phyloP scores from a whole-genome alignment of 2,329 filamentous ascomycete species.

The Pseudopithomyces maydicus region DNA sequence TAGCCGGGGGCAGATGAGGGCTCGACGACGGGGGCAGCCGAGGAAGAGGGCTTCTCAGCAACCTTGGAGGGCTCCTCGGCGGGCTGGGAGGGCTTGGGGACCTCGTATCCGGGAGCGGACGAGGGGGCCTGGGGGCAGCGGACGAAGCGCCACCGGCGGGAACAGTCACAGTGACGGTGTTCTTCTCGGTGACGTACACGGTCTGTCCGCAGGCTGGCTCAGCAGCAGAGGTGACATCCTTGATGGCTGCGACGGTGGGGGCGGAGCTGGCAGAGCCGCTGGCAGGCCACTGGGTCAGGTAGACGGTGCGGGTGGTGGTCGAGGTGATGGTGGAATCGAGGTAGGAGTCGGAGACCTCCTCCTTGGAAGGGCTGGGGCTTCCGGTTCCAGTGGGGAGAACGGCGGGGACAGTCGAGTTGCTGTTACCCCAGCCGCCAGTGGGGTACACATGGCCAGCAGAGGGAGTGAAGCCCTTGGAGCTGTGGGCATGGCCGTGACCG shows the following conservation, averaged over 20 bases:
- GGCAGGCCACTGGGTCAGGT: slow-evolving; percentile 24
- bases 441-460: slow-evolving; percentile 32
- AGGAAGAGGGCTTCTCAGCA: slow-evolving; percentile 6
- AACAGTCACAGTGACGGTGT: slow-evolving; percentile 49
- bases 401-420: slow-evolving; percentile 15
- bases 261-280: slow-evolving; percentile 22
- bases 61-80: not conserved
- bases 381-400: slow-evolving; percentile 26
- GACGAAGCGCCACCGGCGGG: slow-evolving; percentile 28
- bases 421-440: slow-evolving; percentile 34
- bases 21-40: slow-evolving; percentile 15
- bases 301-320: slow-evolving; percentile 35
- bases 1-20: too few relatives aligned
- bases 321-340: slow-evolving; percentile 29
- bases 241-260: slow-evolving; percentile 23
- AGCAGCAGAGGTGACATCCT: slow-evolving; percentile 19
- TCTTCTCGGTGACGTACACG: slow-evolving; percentile 47
- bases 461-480: slow-evolving; percentile 17
- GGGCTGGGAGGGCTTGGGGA: not conserved
- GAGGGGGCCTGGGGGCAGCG: slow-evolving; percentile 17
- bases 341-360: slow-evolving; percentile 31
- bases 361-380: slow-evolving; percentile 15
- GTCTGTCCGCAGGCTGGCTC: slow-evolving; percentile 34
- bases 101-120: slow-evolving; percentile 13
- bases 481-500: slow-evolving; percentile 36